A percentile compares a stretch with the other conserved stretches of the same genome.
phyloP scores from a whole-genome alignment of 352 stramenopile species.

The Pythium insidiosum region DNA sequence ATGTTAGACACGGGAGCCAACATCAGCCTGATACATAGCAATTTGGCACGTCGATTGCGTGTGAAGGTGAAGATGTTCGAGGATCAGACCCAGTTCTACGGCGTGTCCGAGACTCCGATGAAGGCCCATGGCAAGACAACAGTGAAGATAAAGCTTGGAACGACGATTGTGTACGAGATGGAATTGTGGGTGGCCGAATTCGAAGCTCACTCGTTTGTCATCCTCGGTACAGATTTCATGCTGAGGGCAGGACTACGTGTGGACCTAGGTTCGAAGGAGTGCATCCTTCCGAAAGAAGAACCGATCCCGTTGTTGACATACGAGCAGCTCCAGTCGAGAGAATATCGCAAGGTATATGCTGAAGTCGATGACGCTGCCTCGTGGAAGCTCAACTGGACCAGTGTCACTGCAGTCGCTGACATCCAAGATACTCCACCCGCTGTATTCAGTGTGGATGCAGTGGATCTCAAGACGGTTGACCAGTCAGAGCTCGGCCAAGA shows the following conservation, averaged over 20 bases:
- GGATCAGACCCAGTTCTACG: slow-evolving; percentile 5
- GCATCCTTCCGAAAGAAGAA: not conserved
- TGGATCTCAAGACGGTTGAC: slow-evolving; percentile 1
- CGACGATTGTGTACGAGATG: slow-evolving; percentile 7
- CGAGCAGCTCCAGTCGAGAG: not conserved
- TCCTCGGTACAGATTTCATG: slow-evolving; percentile 15
- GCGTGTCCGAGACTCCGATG: slow-evolving; percentile 6
- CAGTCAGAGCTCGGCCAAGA: slow-evolving; percentile 2
- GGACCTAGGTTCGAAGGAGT: slow-evolving; percentile 4
- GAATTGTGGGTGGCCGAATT: slow-evolving; percentile 15
- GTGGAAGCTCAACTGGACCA: not conserved
- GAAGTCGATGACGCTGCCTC: not conserved
- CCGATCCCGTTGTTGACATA: not conserved
- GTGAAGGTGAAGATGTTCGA: slow-evolving; percentile 10
- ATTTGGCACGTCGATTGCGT: slow-evolving; percentile 10
- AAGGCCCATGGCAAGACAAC: not conserved
- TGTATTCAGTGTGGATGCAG: not conserved
- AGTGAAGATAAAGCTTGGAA: slow-evolving; percentile 8
- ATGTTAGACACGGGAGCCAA: slow-evolving; percentile 15
- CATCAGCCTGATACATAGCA: slow-evolving; percentile 7
- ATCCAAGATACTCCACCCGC: not conserved
- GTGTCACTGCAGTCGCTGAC: not conserved
- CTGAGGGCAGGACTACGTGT: not conserved
- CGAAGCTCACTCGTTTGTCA: slow-evolving; percentile 11
- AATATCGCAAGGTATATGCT: not conserved